A percentile compares a stretch with the other conserved stretches of the same genome.
These are phyloP conservation scores for Saccharomyces hybrid DNA, from an alignment of 1,139 yeast genomes.

Conservation along the genomic window DNA sequence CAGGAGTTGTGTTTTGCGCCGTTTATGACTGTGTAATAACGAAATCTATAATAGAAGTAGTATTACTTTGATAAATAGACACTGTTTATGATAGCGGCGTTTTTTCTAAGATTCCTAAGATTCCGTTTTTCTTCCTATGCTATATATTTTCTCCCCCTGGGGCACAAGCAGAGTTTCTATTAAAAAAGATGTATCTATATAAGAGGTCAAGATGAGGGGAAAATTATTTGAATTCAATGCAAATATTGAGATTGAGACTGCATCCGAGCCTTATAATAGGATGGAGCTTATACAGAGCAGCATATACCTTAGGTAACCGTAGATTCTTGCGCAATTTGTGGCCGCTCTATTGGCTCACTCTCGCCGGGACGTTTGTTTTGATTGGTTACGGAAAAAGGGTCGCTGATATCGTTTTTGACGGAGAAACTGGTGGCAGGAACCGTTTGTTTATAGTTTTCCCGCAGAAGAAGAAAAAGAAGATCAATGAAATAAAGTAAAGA, in stretches of 20 bases:
- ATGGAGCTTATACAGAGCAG: background rate
- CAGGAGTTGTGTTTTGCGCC: background rate
- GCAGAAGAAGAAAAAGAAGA: background rate
- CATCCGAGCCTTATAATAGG: background rate
- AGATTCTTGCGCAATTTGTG: background rate
- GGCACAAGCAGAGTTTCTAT: background rate
- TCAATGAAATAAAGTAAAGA: background rate
- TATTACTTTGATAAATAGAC: background rate
- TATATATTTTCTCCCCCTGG: background rate
- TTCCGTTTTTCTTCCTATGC: background rate
- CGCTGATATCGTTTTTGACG: background rate
- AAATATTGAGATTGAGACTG: background rate
- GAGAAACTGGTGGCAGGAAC: background rate
- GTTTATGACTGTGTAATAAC: background rate
- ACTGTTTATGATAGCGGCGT: background rate
- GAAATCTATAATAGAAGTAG: background rate
- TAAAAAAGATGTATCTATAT: background rate
- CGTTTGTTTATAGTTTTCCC: background rate
- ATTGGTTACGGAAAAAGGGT: background rate
- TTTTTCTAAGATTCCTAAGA: background rate
- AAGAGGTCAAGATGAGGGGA: background rate
- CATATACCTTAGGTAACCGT: background rate
- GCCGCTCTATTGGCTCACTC: background rate
- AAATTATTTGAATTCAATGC: background rate
- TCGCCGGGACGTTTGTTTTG: background rate